Base-by-base conservation (phyloP, 805 yeast genomes). In the Wickerhamiella occidentalis region DNA sequence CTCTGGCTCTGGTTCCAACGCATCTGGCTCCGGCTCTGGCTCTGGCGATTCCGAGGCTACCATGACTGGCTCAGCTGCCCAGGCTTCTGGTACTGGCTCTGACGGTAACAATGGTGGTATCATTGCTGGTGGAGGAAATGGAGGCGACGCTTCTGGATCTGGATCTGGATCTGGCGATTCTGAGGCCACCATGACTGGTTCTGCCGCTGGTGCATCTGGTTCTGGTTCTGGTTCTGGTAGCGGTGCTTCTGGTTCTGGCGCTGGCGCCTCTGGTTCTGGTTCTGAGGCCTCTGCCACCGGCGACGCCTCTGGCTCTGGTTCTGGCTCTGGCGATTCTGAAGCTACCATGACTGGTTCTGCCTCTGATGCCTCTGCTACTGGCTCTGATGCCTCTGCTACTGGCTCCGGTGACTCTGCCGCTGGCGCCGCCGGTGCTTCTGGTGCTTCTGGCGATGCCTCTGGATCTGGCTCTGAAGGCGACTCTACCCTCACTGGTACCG, bases 341-440 rank as follows among this genome's bases (percentile, higher is more conserved):
- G 18, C 50, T 17, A 40, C 29, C 36, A 33, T 33, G 38, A 22
- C 38, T 21, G 41, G 47, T 19, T 33, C 47, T 23, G 47, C 19
- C 15, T 40, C 33, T 33, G 30, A 22, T 19, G 40, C 40, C 15
- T 21, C 37, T 23, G 40, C 18, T 30, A 13, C 40, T 17, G 47
- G 17, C 35, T 21, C 40, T 30, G 50, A 21, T 19, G 36, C 28
- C 7, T n/a, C 36, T 43, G 40, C 22, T 43, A 12, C 30, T 19
- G 47, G 25, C 17, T 29, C 47, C 13, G 18, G n/a, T n/a, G n/a
- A n/a, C n/a, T n/a, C 40, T n/a, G 40, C n/a, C 30, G 7, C 47
- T 6, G 40, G 30, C 26, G 26, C 7, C 26, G 5, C 40, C 13
- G 36, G 38, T n/a, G 38, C 4, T 13, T 22, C 46, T 26, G 35